Percentiles rank a stretch among this genome's conserved stretches.
Evolutionary conservation across 352 stramenopile species (phyloP).

Genomic region (Aphanomyces stellatus): DNA sequence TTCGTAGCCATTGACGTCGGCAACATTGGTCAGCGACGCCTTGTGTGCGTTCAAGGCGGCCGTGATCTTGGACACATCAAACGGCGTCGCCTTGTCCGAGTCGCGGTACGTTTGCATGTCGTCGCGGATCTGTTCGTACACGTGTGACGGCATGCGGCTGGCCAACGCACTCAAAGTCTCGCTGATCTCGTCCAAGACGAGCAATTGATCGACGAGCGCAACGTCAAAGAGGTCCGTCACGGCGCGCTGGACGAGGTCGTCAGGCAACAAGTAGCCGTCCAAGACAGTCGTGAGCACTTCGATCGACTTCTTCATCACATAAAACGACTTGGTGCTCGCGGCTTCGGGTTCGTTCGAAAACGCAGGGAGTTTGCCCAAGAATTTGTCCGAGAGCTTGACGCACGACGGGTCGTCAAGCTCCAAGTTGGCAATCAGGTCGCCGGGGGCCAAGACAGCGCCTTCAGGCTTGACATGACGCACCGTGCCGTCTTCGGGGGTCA

Average conservation of each 20-base stretch:
- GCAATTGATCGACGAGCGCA: conserved; percentile 49
- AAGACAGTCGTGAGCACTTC: conserved; percentile 88
- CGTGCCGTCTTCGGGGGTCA: conserved; percentile 93
- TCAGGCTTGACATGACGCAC: conserved; percentile 95
- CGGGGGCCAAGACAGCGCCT: conserved; percentile 91
- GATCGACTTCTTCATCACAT: conserved; percentile 60
- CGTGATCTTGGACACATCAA: conserved; percentile 46
- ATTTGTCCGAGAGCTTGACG: conserved; percentile 91
- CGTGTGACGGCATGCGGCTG: conserved; percentile 89
- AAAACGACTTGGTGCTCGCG: conserved; percentile 17
- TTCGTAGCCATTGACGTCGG: conserved; percentile 63
- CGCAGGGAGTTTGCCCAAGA: conserved; percentile 69
- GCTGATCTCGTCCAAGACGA: conserved; percentile 93
- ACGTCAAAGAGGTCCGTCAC: conserved; percentile 76
- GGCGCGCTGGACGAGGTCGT: conserved; percentile 77
- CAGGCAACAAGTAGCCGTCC: conserved; percentile 87
- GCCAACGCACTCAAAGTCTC: conserved; percentile 95
- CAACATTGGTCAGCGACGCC: conserved; percentile 38
- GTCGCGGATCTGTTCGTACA: conserved; percentile 87
- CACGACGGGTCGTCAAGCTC: conserved; percentile 97
- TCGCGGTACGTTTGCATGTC: conserved; percentile 68
- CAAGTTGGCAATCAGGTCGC: conserved; percentile 96
- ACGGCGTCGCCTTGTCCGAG: conserved; percentile 36
- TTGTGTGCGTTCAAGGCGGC: conserved; percentile 61
- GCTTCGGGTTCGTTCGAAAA: conserved; percentile 17